phyloP scores from a whole-genome alignment of 768 basidiomycete genomes.

The Boletus vermiculosoides region DNA sequence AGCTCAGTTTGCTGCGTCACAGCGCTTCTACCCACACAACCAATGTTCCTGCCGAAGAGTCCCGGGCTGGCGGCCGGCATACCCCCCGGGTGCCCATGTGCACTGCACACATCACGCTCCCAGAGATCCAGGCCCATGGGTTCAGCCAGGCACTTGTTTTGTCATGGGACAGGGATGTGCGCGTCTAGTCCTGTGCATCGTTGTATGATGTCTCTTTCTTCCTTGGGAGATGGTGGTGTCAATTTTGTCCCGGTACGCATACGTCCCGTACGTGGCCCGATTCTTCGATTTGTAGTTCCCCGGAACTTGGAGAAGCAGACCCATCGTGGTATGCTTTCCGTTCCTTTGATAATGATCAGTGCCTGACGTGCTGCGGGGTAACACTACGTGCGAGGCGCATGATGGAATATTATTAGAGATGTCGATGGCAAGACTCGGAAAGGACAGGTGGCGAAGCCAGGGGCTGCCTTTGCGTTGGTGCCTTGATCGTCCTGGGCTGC shows the following conservation, averaged over 20 bases:
- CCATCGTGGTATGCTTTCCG: background rate
- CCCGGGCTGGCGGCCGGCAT: too few species aligned
- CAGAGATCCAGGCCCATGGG: background rate
- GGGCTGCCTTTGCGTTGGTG: background rate
- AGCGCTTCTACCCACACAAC: background rate
- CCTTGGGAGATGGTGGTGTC: background rate
- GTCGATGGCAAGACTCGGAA: background rate
- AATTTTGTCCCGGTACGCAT: background rate
- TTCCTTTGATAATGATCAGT: slow-evolving; percentile 4
- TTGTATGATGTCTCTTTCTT: background rate
- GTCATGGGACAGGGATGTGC: too few species aligned
- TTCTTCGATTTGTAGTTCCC: background rate
- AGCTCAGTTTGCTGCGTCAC: too few species aligned
- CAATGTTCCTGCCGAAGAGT: background rate
- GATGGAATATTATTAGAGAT: background rate
- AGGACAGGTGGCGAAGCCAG: background rate
- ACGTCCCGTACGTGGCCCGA: too few species aligned
- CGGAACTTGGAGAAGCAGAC: background rate
- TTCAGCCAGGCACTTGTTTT: background rate
- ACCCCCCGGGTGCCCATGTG: background rate
- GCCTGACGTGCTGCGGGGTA: slow-evolving; percentile 1
- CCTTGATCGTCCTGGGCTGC: slow-evolving; percentile 4
- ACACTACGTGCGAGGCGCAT: background rate
- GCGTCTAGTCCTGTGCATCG: too few species aligned
- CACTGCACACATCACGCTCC: too few species aligned